Evolutionary conservation across 495 filamentous ascomycete genomes (phyloP).

Genomic region (Daldinia concentrica): DNA sequence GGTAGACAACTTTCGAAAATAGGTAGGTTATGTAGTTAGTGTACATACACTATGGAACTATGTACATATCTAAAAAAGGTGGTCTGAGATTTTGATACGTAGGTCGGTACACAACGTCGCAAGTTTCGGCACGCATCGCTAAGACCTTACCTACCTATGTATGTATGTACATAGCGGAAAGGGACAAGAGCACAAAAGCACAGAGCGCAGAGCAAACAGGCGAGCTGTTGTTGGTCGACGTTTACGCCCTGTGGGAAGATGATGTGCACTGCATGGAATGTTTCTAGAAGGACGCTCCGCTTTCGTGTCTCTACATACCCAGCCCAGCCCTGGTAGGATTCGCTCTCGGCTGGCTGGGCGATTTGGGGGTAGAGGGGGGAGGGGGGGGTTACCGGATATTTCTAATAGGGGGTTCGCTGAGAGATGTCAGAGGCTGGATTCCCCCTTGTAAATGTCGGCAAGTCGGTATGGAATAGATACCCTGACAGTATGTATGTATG

Average conservation of each 20-base stretch:
- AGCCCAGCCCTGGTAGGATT: slow-evolving; percentile 24
- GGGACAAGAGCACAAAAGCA: slow-evolving; percentile 9
- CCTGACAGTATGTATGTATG: no score
- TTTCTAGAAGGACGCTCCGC: slow-evolving; percentile 42
- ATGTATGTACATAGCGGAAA: no score
- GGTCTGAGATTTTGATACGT: no score
- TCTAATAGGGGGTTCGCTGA: not conserved
- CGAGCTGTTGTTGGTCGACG: slow-evolving; percentile 31
- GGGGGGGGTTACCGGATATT: not conserved
- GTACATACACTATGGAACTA: no score
- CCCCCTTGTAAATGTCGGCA: not conserved
- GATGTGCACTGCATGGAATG: slow-evolving; percentile 44
- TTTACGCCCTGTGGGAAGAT: slow-evolving; percentile 18
- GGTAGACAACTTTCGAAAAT: slow-evolving; percentile 15
- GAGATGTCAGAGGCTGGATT: not conserved
- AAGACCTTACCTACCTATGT: no score
- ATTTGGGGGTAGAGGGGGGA: no score
- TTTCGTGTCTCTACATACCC: slow-evolving; percentile 17
- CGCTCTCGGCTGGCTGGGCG: not conserved
- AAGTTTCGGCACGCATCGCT: no score
- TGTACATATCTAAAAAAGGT: not conserved
- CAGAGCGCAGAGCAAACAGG: slow-evolving; percentile 23
- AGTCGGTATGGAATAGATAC: no score
- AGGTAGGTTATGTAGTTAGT: no score
- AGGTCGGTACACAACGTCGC: no score